Percentiles rank a stretch among this genome's conserved stretches.
Evolutionary conservation across 169 alveolate species (phyloP).

Genomic region (Cryptosporidium muris): DNA sequence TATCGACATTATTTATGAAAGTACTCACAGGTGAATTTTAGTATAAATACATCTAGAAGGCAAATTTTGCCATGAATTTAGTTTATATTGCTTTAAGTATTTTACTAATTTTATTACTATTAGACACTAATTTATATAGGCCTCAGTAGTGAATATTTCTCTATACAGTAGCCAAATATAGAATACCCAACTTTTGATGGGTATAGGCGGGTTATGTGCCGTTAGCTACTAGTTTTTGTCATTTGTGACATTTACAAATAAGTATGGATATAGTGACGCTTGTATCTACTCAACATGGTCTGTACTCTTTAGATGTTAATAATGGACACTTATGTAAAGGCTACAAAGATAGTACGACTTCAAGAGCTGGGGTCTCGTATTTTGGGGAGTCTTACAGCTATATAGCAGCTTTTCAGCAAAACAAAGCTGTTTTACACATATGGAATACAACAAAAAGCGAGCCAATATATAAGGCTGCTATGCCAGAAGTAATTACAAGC

Average conservation of each 20-base stretch:
- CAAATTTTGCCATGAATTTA: too few relatives aligned
- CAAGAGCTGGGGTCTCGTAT: conserved; percentile 37
- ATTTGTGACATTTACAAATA: background rate
- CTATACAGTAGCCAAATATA: background rate
- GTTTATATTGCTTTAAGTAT: too few relatives aligned
- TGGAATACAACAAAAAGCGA: conserved; percentile 42
- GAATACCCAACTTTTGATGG: background rate
- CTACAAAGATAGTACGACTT: conserved; percentile 13
- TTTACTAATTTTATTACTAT: too few relatives aligned
- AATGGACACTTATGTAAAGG: conserved; percentile 6
- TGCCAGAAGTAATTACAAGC: conserved; percentile 50
- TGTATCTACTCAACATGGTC: conserved; percentile 14
- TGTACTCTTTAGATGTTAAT: conserved; percentile 26
- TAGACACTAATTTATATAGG: too few relatives aligned
- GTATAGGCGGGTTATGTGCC: conserved; percentile 6
- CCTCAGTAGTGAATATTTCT: background rate
- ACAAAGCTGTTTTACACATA: conserved; percentile 29
- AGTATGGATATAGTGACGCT: conserved; percentile 42
- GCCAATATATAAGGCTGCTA: conserved; percentile 48
- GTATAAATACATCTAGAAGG: too few relatives aligned
- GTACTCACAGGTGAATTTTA: too few relatives aligned
- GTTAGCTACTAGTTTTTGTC: background rate
- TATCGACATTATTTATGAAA: conserved; percentile 7
- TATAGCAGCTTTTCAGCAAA: conserved; percentile 45
- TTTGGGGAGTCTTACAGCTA: conserved; percentile 28